phyloP scores from a whole-genome alignment of 208 protist genomes.

The Trypanosoma cruzi region DNA sequence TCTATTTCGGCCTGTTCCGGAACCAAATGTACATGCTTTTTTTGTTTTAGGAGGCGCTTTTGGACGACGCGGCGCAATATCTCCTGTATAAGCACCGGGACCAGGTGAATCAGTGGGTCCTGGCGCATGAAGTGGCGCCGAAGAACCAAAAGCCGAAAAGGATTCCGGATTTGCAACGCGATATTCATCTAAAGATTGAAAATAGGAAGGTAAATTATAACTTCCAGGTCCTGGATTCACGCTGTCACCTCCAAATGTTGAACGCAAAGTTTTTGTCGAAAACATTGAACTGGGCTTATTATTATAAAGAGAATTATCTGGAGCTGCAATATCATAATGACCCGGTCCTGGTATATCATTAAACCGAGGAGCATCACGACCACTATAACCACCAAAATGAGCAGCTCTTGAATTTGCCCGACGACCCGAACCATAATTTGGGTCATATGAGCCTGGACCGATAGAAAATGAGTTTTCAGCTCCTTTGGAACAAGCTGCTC shows the following conservation, averaged over 20 bases:
- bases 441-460: conserved; percentile 62
- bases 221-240: conserved; percentile 72
- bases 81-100: conserved; percentile 73
- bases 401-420: conserved; percentile 47
- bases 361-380: conserved; percentile 26
- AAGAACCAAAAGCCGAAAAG: conserved; percentile 71
- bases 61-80: conserved; percentile 72
- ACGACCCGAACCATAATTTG: conserved; percentile 40
- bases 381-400: conserved; percentile 65
- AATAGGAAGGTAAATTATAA: conserved; percentile 50
- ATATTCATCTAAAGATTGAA: conserved; percentile 30
- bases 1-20: conserved; percentile 49
- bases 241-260: conserved; percentile 14
- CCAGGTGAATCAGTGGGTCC: conserved; percentile 44
- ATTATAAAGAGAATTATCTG: conserved; percentile 31
- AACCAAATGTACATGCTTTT: conserved; percentile 58
- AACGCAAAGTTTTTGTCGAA: conserved; percentile 62
- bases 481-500: neutral
- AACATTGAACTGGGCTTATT: conserved; percentile 85
- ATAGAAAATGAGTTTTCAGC: neutral
- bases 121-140: conserved; percentile 41
- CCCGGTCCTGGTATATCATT: conserved; percentile 70
- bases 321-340: conserved; percentile 49
- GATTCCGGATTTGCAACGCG: conserved; percentile 30
- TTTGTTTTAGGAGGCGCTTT: conserved; percentile 15